These are phyloP conservation scores for Wilcoxina mikolae DNA, from an alignment of 495 filamentous ascomycete species.

Conservation along the genomic window DNA sequence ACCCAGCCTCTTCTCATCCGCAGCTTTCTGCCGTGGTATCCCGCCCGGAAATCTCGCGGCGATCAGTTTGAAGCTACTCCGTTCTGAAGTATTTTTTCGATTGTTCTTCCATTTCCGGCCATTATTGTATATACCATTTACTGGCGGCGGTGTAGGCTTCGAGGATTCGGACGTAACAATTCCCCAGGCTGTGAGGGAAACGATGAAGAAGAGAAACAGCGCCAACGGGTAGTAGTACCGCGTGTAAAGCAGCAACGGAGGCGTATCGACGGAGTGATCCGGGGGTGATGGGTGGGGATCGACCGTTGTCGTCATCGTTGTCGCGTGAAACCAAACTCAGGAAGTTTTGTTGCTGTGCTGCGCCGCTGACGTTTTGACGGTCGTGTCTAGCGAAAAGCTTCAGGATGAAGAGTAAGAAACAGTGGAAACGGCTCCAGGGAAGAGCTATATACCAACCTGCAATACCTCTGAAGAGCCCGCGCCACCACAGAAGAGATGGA, in stretches of 20 bases:
- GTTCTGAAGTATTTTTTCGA: slow-evolving; percentile 4
- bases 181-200: slow-evolving; percentile 47
- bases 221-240: slow-evolving; percentile 53
- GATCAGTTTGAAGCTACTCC: slow-evolving; percentile 9
- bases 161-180: slow-evolving; percentile 38
- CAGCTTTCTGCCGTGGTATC: slow-evolving; percentile 17
- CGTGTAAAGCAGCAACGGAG: slow-evolving; percentile 12
- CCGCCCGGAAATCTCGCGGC: slow-evolving; percentile 25
- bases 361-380: background rate
- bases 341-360: background rate
- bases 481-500: background rate
- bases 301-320: slow-evolving; percentile 1
- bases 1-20: slow-evolving; percentile 39
- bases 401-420: background rate
- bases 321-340: background rate
- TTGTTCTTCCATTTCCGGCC: slow-evolving; percentile 31
- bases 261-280: background rate
- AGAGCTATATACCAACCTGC: background rate
- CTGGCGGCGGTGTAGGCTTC: slow-evolving; percentile 30
- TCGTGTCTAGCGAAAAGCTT: background rate
- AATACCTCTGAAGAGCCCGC: background rate
- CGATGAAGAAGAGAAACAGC: slow-evolving; percentile 52
- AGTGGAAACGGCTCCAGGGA: background rate
- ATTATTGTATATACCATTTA: slow-evolving; percentile 40
- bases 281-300: background rate